phyloP scores from a whole-genome alignment of 768 basidiomycete genomes.

The Strobilomyces dryophilus region DNA sequence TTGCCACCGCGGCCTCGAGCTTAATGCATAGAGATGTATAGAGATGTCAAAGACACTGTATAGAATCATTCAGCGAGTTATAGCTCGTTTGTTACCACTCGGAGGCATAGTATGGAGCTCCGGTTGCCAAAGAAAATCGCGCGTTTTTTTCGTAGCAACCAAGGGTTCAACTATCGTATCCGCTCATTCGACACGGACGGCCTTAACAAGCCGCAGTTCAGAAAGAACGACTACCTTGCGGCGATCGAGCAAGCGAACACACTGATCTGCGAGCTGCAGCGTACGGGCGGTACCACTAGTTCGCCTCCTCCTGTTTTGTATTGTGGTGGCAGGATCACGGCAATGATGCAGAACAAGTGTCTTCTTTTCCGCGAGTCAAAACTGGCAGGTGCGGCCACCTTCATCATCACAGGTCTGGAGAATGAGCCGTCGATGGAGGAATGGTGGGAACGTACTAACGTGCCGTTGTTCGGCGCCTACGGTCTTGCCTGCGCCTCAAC shows the following conservation, averaged over 20 bases:
- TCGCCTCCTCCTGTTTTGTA: constrained; percentile 32
- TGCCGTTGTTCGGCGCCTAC: constrained; percentile 26
- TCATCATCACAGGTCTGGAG: constrained; percentile 32
- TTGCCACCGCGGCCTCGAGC: too few relatives aligned
- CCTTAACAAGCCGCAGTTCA: constrained; percentile 25
- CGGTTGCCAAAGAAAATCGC: too few relatives aligned
- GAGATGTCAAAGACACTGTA: too few relatives aligned
- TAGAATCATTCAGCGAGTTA: too few relatives aligned
- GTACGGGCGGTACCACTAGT: constrained; percentile 30
- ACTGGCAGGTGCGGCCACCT: constrained; percentile 27
- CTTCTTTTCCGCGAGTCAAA: constrained; percentile 28
- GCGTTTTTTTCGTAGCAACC: neutral
- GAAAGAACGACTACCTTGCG: constrained; percentile 22
- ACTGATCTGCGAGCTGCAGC: constrained; percentile 33
- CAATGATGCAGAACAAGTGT: constrained; percentile 29
- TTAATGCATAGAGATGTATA: too few relatives aligned
- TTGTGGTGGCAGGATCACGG: constrained; percentile 32
- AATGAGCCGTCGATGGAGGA: constrained; percentile 30
- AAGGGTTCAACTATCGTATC: constrained; percentile 17
- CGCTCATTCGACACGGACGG: constrained; percentile 35
- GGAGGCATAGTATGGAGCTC: too few relatives aligned
- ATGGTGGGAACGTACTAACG: constrained; percentile 34
- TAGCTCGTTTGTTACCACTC: too few relatives aligned
- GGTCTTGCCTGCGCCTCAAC: constrained; percentile 21
- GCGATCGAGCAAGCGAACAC: constrained; percentile 29